A percentile compares a stretch with the other conserved stretches of the same genome.
Conservation (phyloP, 2,329 filamentous ascomycete genomes). For the Neofusicoccum ribis region DNA sequence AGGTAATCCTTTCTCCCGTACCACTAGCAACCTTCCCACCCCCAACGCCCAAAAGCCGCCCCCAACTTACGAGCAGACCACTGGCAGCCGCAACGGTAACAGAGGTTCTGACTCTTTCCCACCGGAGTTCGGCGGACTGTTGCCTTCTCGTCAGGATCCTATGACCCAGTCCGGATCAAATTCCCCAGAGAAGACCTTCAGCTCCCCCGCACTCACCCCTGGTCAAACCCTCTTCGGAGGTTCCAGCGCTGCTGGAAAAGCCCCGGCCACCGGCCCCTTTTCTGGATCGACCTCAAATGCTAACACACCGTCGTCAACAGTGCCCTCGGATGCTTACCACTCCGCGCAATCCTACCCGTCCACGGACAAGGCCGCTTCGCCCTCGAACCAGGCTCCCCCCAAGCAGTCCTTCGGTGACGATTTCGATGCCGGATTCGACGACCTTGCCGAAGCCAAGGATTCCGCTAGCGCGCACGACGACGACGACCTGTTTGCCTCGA, state of each 20-base stretch:
- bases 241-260: constrained; percentile 33
- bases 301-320: constrained; percentile 41
- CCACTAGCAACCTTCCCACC: constrained; percentile 48
- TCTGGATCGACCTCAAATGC: constrained; percentile 39
- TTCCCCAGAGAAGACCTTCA: constrained; percentile 41
- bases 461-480: constrained; percentile 64
- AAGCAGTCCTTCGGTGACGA: constrained; percentile 65
- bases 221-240: constrained; percentile 43
- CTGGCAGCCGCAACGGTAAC: constrained; percentile 33
- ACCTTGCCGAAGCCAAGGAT: constrained; percentile 81
- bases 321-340: constrained; percentile 45
- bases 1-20: constrained; percentile 32
- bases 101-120: constrained; percentile 49
- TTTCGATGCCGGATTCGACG: constrained; percentile 78
- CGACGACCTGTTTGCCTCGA: constrained; percentile 71
- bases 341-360: constrained; percentile 41
- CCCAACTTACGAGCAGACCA: constrained; percentile 54
- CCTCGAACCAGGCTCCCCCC: constrained; percentile 22
- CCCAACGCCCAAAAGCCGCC: constrained; percentile 60
- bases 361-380: constrained; percentile 28
- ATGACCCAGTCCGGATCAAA: constrained; percentile 38
- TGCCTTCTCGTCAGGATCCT: constrained; percentile 57
- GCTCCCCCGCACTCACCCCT: constrained; percentile 34
- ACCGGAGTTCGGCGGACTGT: constrained; percentile 56
- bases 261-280: constrained; percentile 22